Evolutionary conservation across 371 early-diverging fungal genomes (phyloP), one percentile per base, ranked within the genome.

Genomic region (Rhizopus arrhizus): DNA sequence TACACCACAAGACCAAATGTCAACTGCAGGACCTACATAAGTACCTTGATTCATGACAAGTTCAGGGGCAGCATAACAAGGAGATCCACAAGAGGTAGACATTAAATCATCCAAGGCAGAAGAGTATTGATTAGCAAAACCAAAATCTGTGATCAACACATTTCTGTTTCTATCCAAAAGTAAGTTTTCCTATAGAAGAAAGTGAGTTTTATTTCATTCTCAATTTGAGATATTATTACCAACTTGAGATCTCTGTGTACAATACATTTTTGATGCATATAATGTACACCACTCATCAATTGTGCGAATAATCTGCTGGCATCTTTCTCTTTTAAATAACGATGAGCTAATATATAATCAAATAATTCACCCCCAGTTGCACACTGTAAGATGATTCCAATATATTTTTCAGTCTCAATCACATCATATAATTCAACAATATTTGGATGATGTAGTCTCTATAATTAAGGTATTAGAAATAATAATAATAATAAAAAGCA

Each of bases 81-180:
- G 99, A 29, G 95, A 94, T 9, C 99, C 99, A 73, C 99, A 98
- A 5, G 91, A 91, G 4, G 98, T 96, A 7, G 89, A 81, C 89
- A 97, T 89, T 51, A 97, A 77, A 62, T 92, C 91, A 57, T 84
- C 86, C 43, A 77, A 66, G 11, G 85, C 69, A 34, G 81, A 84
- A 47, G 85, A 74, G 60, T 92, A 95, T 72, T 94, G 90, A 75
- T 99, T 99, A 12, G 98, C 97, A 72, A 99, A 97, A 3, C 99
- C 99, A 88, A 99, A 99, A 69, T 99, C 99, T 5, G 97, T 98
- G 64, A 99, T 94, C 62, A 96, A 90, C 33, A 99, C 90, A 73
- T 92, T 92, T 47, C 92, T 83, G 66, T 93, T 77, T 49, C 85
- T 84, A 81, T 97, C 96, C 53, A 96, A 75, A 52, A 97, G 70